Evolutionary conservation across 108 stramenopile species (phyloP).

Genomic region (Cyclostephanos invisitatus): DNA sequence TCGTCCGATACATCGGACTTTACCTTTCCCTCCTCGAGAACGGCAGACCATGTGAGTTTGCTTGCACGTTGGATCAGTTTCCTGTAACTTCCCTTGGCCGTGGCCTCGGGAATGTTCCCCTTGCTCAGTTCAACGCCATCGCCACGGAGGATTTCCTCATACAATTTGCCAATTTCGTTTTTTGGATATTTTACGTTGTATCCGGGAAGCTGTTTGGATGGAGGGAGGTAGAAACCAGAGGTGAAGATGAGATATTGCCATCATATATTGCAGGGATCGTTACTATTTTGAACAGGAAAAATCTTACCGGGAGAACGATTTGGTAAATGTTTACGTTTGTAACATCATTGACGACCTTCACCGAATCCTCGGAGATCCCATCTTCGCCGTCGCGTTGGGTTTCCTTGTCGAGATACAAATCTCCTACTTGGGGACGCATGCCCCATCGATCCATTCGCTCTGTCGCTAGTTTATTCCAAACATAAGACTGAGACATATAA

Average conservation of each 20-base stretch:
- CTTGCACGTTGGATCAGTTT: conserved; percentile 51
- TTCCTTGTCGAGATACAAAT: conserved; percentile 54
- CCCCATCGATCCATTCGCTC: conserved; percentile 60
- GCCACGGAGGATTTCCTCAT: conserved; percentile 45
- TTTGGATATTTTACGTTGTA: conserved; percentile 64
- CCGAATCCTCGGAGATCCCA: conserved; percentile 4
- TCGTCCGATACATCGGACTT: conserved; percentile 24
- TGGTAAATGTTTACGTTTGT: conserved; percentile 41
- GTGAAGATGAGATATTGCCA: background rate
- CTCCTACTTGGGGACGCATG: conserved; percentile 54
- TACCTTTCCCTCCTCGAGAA: background rate
- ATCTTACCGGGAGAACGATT: conserved; percentile 68
- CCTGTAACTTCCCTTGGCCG: conserved; percentile 81
- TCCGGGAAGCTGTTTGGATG: conserved; percentile 53
- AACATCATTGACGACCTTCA: conserved; percentile 29
- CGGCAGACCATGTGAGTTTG: conserved; percentile 40
- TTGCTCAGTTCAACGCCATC: conserved; percentile 66
- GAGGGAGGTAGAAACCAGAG: background rate
- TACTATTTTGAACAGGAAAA: background rate
- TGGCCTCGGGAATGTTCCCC: conserved; percentile 53
- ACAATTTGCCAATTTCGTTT: conserved; percentile 68
- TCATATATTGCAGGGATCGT: background rate
- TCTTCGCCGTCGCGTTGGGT: conserved; percentile 18
- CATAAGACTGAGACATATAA: conserved; percentile 18
- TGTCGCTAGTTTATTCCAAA: conserved; percentile 44